These are phyloP conservation scores for Escallonia herrerae DNA, from an alignment of 129 eudicot species.

Conservation along the genomic window DNA sequence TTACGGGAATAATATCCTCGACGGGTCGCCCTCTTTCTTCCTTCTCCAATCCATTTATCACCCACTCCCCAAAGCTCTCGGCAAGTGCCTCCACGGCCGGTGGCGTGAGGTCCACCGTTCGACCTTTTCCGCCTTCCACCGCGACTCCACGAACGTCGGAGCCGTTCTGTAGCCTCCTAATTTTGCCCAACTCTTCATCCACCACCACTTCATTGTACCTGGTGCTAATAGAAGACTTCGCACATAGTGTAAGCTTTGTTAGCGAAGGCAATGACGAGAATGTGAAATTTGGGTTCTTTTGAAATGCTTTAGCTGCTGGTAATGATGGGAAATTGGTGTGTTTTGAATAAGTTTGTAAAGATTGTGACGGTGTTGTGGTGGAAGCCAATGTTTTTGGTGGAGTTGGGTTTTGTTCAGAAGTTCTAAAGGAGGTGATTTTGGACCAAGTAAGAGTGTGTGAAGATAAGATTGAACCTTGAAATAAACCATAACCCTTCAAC, in stretches of 20 bases:
- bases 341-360: conserved; percentile 27
- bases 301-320: conserved; percentile 9
- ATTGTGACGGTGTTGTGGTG: conserved; percentile 43
- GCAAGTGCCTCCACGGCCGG: conserved; percentile 89
- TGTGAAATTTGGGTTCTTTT: conserved; percentile 21
- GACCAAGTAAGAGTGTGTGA: conserved; percentile 29
- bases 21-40: conserved; percentile 21
- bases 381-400: conserved; percentile 42
- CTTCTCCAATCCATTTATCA: conserved; percentile 28
- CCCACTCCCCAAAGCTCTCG: conserved; percentile 99
- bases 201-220: conserved; percentile 41
- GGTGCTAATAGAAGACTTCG: conserved; percentile 30
- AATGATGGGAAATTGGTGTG: conserved; percentile 34
- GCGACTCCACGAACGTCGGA: conserved; percentile 99
- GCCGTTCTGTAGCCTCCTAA: conserved; percentile 86
- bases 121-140: conserved; percentile 79
- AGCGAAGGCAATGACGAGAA: conserved; percentile 16
- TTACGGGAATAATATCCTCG: too few species aligned
- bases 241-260: conserved; percentile 17
- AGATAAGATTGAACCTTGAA: conserved; percentile 46
- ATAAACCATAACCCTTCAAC: conserved; percentile 44
- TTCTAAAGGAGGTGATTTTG: conserved; percentile 21
- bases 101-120: conserved; percentile 79
- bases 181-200: conserved; percentile 76
- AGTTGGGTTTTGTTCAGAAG: conserved; percentile 25